A percentile compares a stretch with the other conserved stretches of the same genome.
Conservation (phyloP, 129 eudicot genomes). For the Tagetes patula region DNA sequence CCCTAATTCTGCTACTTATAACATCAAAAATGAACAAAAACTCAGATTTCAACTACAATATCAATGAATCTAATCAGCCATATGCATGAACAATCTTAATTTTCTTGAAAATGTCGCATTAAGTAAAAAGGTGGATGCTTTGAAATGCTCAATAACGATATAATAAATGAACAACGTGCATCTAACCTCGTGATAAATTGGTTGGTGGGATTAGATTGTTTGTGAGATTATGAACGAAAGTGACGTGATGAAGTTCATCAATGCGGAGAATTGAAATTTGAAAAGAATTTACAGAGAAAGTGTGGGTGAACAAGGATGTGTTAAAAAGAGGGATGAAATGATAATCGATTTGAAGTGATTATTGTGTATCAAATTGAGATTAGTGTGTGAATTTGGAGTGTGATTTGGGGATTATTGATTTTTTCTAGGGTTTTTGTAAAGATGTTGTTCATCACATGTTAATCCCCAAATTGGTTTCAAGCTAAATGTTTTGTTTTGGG, state of each 20-base stretch:
- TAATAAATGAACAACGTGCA: conserved; percentile 21
- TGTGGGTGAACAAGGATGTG: conserved; percentile 24
- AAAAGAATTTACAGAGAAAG: conserved; percentile 1
- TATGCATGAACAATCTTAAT: background rate
- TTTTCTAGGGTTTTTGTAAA: conserved; percentile 2
- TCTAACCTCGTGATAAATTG: conserved; percentile 27
- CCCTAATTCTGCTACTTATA: conserved; percentile 24
- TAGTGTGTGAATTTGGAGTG: background rate
- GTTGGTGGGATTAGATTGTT: background rate
- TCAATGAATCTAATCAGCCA: background rate
- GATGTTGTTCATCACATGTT: too few species aligned
- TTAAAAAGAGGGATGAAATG: conserved; percentile 2
- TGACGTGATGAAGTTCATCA: conserved; percentile 16
- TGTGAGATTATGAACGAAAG: conserved; percentile 1
- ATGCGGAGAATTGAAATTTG: conserved; percentile 23
- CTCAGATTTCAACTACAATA: background rate
- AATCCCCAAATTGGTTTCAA: too few species aligned
- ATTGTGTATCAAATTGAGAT: background rate
- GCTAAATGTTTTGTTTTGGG: too few species aligned
- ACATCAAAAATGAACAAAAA: background rate
- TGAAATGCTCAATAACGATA: conserved; percentile 14
- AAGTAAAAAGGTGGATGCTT: conserved; percentile 8
- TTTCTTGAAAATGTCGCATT: background rate
- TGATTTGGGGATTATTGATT: background rate
- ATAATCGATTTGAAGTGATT: background rate